Base-by-base conservation (phyloP, 352 stramenopile species). In the Thalassiosira livingstoniorum region DNA sequence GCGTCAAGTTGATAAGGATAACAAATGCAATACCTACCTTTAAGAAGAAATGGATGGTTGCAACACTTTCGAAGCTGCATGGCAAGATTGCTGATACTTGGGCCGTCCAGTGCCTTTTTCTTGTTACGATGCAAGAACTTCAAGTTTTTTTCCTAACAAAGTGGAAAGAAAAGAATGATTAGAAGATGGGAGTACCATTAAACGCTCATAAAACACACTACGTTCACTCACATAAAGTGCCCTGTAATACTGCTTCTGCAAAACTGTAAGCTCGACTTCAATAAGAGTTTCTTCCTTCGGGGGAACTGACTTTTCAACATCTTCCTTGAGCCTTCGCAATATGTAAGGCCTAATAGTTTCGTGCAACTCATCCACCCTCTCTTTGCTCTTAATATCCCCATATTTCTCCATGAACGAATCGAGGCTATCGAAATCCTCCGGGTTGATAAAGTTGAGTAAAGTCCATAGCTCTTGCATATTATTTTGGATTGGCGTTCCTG, bases 41-140 rank as follows among this genome's bases (percentile, higher is more conserved):
- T n/a, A n/a, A n/a, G n/a, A n/a, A 99, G 87, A 85, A 99, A 99
- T 1, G 98, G 95, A 85, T 99, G 98, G 87, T 99, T 99, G 85
- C 98, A 99, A 87, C 97, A 99, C 85, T 99, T 99, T 32, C 67
- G 65, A 27, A 99, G 86, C 90, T 99, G 96, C 91, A 99, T 98
- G 45, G 98, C 97, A 66, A 99, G 96, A 90, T 99, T 99, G 84
- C 98, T 99, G 31, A 99, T 91, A 64, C 94, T 94, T 0, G 95
- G 95, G n/a, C 92, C 88, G 83, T 97, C 95, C 21, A 95, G 64
- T 0, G 88, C 85, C 51, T 91, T 94, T 66, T 90, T 90, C 67
- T 95, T 94, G 63, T 92, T 93, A 53, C 90, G 86, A 54, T 94
- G 97, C 75, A 99, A 80, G 71, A 99, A 99, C 25, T 95, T 96